Base-by-base conservation (phyloP, 805 yeast genomes). In the Saturnispora zaruensis region DNA sequence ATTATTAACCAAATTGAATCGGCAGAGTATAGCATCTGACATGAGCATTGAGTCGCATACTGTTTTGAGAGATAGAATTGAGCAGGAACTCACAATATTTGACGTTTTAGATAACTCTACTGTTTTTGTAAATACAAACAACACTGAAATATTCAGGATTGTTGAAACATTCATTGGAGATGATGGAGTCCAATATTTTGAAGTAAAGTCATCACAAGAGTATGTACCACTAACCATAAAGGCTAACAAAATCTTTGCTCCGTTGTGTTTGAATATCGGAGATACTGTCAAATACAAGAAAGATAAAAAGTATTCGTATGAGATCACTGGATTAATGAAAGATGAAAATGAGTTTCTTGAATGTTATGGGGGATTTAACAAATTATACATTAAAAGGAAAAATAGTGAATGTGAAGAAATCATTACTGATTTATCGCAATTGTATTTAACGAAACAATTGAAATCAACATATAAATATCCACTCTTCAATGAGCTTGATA, bases 241-340 rank as follows among this genome's bases (percentile, higher is more conserved):
- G 14, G 23, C 48, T 5, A 49, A n/a, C 6, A 41, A 53, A 21
- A 46, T 57, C 9, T 48, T 53, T 40, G 59, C 60, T 9, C 61
- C 61, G 1, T 45, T 55, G n/a, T 46, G 51, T 32, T 45, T 58
- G 7, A 42, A 47, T 24, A 41, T 57, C 5, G 61, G 61, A 9
- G 57, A 57, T 45, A 6, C 24, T 2, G 51, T 55, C 4, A 51
- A 51, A n/a, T 48, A 49, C 24, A 32, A 14, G 11, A 25, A 33
- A 20, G 49, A 46, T 30, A 48, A 45, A 28, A 51, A 30, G 28
- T 21, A 9, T 7, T 44, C 5, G 18, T 55, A 49, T 45, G 34
- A 43, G 6, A 49, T 58, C 7, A 58, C 61, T 2, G 60, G 59
- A 11, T 37, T 57, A 14, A 42, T 46, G 16, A 48, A 20, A 16